Base-by-base conservation (phyloP, 164 flowering plant species). In the Macadamia tetraphylla region DNA sequence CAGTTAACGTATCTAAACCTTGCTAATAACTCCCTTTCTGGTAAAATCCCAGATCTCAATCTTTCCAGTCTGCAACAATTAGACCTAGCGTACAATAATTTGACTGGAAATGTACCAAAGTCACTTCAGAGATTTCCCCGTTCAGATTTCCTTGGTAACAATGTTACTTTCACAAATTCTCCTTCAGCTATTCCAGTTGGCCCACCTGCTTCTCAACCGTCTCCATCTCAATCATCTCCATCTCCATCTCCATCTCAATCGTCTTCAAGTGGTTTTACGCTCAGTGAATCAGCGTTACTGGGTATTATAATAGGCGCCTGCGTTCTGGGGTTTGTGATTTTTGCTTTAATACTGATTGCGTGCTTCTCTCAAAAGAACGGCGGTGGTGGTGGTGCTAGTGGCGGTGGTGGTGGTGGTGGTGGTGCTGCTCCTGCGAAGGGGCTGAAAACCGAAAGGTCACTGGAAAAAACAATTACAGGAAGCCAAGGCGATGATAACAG, bases 21-120 rank as follows among this genome's bases (percentile, higher is more conserved):
- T 11, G 82, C 90, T 0, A 76, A 83, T 70, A 94, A 92, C 79
- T 79, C 79, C 9, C 77, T 92, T 75, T 85, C 91, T 0, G 98
- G 98, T 60, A 76, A 74, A 44, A 80, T 94, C 57, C 97, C 98
- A 32, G 85, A 88, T 77, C 68, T 92, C 17, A 42, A 66, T 61
- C 65, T 83, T 56, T 84, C 92, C 0, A 81, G 73, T 73, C 66
- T 94, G 77, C 81, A 74, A 56, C 65, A 71, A 69, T 66, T 94
- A 15, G 75, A 86, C 73, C 66, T 94, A 40, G 75, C 91, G 29
- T 72, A 88, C 81, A 94, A 94, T 73, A 79, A 73, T 61, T 81
- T 94, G 9, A 79, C 73, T 40, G 99, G 99, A 30, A 56, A 0
- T 48, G 67, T 92, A 14, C 97, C 97, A 18, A 49, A 58, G 17